phyloP scores from a whole-genome alignment of 352 stramenopile genomes.

The Nothophytophthora sp. region DNA sequence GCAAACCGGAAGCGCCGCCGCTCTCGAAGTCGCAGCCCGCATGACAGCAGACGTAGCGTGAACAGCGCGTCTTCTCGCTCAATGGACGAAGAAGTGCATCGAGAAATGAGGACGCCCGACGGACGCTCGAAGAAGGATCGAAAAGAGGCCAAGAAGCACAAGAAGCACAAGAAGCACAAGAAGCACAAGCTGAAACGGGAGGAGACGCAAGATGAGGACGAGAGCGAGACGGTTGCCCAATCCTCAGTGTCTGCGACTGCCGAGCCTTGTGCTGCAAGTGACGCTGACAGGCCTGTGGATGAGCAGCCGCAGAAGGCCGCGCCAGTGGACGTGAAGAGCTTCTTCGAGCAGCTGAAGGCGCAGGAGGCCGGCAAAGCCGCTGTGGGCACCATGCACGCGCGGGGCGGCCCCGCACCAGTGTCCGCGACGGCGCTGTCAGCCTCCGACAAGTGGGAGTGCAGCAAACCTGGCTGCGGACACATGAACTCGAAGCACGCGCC shows the following conservation, averaged over 20 bases:
- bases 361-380: constrained; percentile 60
- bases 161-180: constrained; percentile 31
- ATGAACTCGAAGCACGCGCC: constrained; percentile 67
- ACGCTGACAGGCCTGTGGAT: constrained; percentile 3
- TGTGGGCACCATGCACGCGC: constrained; percentile 64
- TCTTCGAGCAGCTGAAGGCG: constrained; percentile 66
- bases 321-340: constrained; percentile 40
- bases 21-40: constrained; percentile 8
- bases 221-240: not conserved
- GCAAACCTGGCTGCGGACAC: constrained; percentile 62
- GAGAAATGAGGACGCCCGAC: constrained; percentile 7
- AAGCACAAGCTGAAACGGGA: constrained; percentile 18
- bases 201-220: constrained; percentile 4
- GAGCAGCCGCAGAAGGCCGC: not conserved
- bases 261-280: not conserved
- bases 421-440: constrained; percentile 25
- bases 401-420: constrained; percentile 28
- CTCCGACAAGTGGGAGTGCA: constrained; percentile 71
- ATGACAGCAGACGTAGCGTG: not conserved
- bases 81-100: constrained; percentile 6
- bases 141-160: constrained; percentile 33
- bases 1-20: constrained; percentile 1
- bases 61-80: constrained; percentile 1
- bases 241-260: too few relatives aligned
- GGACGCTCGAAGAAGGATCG: constrained; percentile 24